Percentiles rank a stretch among this genome's conserved stretches.
These are phyloP conservation scores for Penicillium occitanis DNA, from an alignment of 2,329 filamentous ascomycete species.

Conservation along the genomic window DNA sequence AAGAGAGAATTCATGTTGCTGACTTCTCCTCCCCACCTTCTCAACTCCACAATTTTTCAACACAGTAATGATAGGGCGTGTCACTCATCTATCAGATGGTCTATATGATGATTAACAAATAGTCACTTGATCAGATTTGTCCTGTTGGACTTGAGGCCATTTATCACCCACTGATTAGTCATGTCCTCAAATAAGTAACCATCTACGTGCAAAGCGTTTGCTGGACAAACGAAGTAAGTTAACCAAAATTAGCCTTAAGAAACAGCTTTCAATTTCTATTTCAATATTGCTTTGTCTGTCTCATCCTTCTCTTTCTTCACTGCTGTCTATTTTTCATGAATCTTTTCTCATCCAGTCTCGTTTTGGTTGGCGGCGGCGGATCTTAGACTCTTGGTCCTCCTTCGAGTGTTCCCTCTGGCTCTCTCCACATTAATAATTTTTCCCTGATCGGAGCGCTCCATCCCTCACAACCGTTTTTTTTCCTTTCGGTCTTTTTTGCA, in stretches of 20 bases:
- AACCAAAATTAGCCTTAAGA: neutral
- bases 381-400: neutral
- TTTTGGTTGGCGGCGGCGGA: slow-evolving; percentile 13
- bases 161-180: neutral
- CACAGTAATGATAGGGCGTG: neutral
- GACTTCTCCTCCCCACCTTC: neutral
- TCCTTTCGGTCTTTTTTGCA: neutral
- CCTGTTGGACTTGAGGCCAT: neutral
- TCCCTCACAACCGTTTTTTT: slow-evolving; percentile 12
- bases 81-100: neutral
- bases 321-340: slow-evolving; percentile 2
- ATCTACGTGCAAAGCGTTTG: neutral
- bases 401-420: neutral
- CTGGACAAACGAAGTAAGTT: neutral
- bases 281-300: neutral
- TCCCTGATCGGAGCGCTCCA: neutral
- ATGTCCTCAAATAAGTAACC: neutral
- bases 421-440: slow-evolving; percentile 13
- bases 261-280: neutral
- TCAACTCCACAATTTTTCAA: neutral
- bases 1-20: neutral
- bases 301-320: neutral
- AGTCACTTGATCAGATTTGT: neutral
- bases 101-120: neutral
- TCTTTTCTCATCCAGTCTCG: slow-evolving; percentile 4